These are phyloP conservation scores for Phytophthora hibernalis DNA, from an alignment of 352 stramenopile species.

Conservation along the genomic window DNA sequence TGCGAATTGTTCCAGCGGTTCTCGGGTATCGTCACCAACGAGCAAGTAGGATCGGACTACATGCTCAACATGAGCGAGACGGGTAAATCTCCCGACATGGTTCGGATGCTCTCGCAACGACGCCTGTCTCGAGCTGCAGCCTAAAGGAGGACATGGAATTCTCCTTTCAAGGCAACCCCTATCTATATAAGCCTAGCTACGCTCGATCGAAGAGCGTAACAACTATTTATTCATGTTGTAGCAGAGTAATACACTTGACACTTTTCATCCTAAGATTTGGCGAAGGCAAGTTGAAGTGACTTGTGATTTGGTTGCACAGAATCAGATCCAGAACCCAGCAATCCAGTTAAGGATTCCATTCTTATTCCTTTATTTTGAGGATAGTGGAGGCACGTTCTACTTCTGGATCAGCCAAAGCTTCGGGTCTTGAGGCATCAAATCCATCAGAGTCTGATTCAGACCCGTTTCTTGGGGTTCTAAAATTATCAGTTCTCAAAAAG, in stretches of 20 bases:
- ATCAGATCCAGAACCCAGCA: no score
- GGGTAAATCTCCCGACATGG: constrained; percentile 46
- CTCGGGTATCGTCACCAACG: constrained; percentile 30
- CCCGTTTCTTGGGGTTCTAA: constrained; percentile 29
- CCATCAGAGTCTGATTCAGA: no score
- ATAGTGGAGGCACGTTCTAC: constrained; percentile 5
- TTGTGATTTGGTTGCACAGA: no score
- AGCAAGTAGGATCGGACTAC: constrained; percentile 34
- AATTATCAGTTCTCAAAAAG: constrained; percentile 24
- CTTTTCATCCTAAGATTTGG: not conserved
- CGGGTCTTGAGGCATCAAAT: not conserved
- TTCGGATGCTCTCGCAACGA: constrained; percentile 48
- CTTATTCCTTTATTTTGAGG: not conserved
- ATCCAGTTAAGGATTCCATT: not conserved
- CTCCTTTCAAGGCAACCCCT: not conserved
- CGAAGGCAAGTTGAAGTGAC: constrained; percentile 11
- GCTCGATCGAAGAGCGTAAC: constrained; percentile 34
- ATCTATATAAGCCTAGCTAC: constrained; percentile 31
- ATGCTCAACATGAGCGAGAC: constrained; percentile 45
- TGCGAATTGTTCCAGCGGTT: constrained; percentile 74
- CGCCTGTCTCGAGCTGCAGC: constrained; percentile 24
- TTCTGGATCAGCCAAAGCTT: no score
- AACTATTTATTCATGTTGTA: constrained; percentile 40
- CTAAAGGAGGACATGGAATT: constrained; percentile 15
- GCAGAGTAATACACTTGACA: constrained; percentile 18